Conservation (phyloP, 2,329 filamentous ascomycete species). For the Calonectria hawksworthii region DNA sequence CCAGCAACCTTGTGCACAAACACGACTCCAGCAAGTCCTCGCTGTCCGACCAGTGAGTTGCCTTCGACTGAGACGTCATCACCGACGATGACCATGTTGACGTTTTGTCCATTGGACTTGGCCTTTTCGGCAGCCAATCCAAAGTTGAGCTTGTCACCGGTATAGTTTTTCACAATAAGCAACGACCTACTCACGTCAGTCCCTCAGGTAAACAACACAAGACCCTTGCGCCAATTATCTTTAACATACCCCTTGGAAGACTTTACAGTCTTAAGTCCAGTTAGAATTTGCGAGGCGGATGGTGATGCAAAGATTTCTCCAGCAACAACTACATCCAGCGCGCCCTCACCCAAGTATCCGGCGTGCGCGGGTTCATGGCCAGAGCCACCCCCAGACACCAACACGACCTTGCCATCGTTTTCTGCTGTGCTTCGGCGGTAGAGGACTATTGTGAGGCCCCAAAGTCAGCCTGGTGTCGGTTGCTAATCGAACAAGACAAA, state of each 20-base stretch:
- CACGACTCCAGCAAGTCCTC: slow-evolving; percentile 42
- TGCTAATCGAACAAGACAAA: not conserved
- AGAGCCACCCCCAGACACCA: slow-evolving; percentile 42
- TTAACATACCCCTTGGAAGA: slow-evolving; percentile 36
- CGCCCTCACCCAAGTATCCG: slow-evolving; percentile 42
- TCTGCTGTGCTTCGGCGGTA: slow-evolving; percentile 33
- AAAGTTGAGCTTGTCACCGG: slow-evolving; percentile 47
- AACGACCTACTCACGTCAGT: slow-evolving; percentile 27
- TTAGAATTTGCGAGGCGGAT: slow-evolving; percentile 40
- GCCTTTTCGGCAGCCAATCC: slow-evolving; percentile 48
- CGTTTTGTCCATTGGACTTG: slow-evolving; percentile 41
- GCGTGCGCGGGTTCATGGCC: slow-evolving; percentile 44
- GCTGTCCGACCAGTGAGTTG: slow-evolving; percentile 41
- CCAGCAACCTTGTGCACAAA: slow-evolving; percentile 44
- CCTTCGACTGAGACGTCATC: slow-evolving; percentile 44
- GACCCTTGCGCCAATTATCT: fast-evolving
- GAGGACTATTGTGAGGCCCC: slow-evolving; percentile 28
- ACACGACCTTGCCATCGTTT: slow-evolving; percentile 34
- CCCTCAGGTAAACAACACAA: not conserved
- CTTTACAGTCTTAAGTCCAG: slow-evolving; percentile 37
- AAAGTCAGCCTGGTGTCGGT: slow-evolving; percentile 10
- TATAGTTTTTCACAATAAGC: slow-evolving; percentile 47
- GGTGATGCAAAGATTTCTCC: slow-evolving; percentile 46
- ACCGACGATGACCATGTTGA: slow-evolving; percentile 43
- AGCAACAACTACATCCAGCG: slow-evolving; percentile 39